phyloP scores from a whole-genome alignment of 2,329 filamentous ascomycete genomes.

The Phaeosphaeria sp. region DNA sequence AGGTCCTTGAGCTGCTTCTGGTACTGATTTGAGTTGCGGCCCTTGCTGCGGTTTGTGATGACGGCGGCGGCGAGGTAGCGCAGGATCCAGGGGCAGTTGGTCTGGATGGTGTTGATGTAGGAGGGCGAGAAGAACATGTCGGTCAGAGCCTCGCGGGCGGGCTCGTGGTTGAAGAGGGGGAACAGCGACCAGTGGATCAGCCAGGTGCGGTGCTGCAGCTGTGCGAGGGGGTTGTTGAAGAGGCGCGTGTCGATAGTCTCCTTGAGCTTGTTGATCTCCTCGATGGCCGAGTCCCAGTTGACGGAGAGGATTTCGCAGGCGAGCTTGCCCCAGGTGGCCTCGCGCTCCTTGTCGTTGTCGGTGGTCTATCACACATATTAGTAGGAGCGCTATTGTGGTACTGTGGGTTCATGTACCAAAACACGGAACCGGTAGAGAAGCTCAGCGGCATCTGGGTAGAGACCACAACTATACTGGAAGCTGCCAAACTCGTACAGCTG shows the following conservation, averaged over 20 bases:
- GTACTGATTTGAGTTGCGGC: conserved; percentile 83
- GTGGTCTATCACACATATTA: conserved; percentile 67
- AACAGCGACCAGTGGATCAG: conserved; percentile 98
- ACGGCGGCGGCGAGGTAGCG: conserved; percentile 93
- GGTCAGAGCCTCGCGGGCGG: conserved; percentile 86
- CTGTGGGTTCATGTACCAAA: conserved; percentile 56
- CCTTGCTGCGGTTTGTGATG: conserved; percentile 79
- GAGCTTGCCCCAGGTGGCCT: conserved; percentile 97
- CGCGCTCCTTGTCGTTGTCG: conserved; percentile 96
- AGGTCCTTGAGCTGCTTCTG: conserved; percentile 99
- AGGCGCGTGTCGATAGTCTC: conserved; percentile 88
- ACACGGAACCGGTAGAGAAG: conserved; percentile 98
- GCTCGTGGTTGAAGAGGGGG: conserved; percentile 98
- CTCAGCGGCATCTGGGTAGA: conserved; percentile 88
- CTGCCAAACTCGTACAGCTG: conserved; percentile 94
- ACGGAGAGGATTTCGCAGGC: conserved; percentile 93
- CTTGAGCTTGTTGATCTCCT: conserved; percentile 70
- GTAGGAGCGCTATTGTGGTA: background rate
- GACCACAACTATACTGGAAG: conserved; percentile 97
- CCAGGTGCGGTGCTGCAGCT: conserved; percentile 96
- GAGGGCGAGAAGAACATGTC: conserved; percentile 96
- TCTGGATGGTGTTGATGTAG: conserved; percentile 99
- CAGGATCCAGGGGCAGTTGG: conserved; percentile 93
- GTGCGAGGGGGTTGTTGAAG: conserved; percentile 94
- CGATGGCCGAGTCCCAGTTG: conserved; percentile 87